These are phyloP conservation scores for Aureobasidium leucospermi DNA, from an alignment of 2,329 filamentous ascomycete species.

Conservation along the genomic window DNA sequence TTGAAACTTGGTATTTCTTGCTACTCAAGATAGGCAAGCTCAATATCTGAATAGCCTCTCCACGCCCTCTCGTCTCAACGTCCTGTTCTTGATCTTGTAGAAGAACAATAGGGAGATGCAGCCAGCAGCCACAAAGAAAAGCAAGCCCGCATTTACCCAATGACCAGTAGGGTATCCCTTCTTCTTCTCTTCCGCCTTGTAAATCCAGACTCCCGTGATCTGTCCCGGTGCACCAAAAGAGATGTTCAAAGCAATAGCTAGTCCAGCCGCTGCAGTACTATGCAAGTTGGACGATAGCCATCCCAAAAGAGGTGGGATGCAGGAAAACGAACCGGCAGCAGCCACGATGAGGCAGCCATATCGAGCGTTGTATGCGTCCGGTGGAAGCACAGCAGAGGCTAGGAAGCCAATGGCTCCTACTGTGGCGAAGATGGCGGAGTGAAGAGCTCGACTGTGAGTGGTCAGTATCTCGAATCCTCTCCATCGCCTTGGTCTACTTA, in stretches of 20 bases:
- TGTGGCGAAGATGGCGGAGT: constrained; percentile 43
- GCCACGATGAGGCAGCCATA: constrained; percentile 66
- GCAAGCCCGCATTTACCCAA: constrained; percentile 56
- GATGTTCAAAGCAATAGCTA: constrained; percentile 65
- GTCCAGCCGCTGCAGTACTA: constrained; percentile 56
- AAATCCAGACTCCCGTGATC: constrained; percentile 68
- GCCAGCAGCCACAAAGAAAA: constrained; percentile 52
- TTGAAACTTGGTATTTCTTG: no score
- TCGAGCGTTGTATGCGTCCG: constrained; percentile 52
- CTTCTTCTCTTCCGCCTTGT: constrained; percentile 54
- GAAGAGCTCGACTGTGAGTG: constrained; percentile 35
- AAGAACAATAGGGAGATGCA: constrained; percentile 49
- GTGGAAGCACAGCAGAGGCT: constrained; percentile 55
- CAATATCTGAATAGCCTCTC: constrained; percentile 13
- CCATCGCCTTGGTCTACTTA: neutral
- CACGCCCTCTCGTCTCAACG: constrained; percentile 10
- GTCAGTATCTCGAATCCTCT: neutral
- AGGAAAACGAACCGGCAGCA: constrained; percentile 58
- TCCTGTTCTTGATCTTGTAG: constrained; percentile 44
- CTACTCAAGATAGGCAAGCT: neutral
- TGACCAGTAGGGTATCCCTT: constrained; percentile 63
- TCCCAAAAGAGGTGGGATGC: constrained; percentile 62
- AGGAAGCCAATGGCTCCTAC: constrained; percentile 53
- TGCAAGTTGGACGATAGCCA: constrained; percentile 63
- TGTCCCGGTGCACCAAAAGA: constrained; percentile 62